phyloP scores from a whole-genome alignment of 768 basidiomycete genomes.

The Trametes meyenii region DNA sequence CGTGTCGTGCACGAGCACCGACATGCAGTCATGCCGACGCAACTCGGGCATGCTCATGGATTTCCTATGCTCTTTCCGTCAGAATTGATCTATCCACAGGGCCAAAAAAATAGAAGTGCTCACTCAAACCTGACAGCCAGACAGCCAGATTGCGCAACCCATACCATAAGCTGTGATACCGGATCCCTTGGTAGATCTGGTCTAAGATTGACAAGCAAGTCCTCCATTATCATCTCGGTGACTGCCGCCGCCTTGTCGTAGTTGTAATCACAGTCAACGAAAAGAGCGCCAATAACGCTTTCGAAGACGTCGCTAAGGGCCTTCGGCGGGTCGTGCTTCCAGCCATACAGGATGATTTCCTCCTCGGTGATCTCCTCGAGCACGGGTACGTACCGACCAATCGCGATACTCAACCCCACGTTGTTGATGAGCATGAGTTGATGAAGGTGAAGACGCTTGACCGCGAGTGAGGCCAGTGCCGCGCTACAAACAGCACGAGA shows the following conservation, averaged over 20 bases:
- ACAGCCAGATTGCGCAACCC: constrained; percentile 64
- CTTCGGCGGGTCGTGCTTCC: constrained; percentile 88
- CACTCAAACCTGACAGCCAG: constrained; percentile 49
- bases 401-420: constrained; percentile 65
- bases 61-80: constrained; percentile 38
- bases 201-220: constrained; percentile 61
- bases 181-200: constrained; percentile 71
- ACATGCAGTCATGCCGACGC: constrained; percentile 53
- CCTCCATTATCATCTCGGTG: constrained; percentile 65
- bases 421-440: constrained; percentile 71
- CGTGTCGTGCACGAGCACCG: constrained; percentile 60
- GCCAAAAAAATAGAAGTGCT: constrained; percentile 32
- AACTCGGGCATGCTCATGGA: constrained; percentile 46
- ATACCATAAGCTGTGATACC: constrained; percentile 69
- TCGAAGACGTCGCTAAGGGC: constrained; percentile 84
- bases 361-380: constrained; percentile 57
- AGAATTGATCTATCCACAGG: constrained; percentile 29
- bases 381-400: constrained; percentile 60
- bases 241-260: constrained; percentile 68
- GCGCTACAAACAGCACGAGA: constrained; percentile 73
- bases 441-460: constrained; percentile 68
- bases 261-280: constrained; percentile 78
- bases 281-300: constrained; percentile 79
- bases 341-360: constrained; percentile 68
- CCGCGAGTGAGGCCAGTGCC: constrained; percentile 69